Base-by-base conservation (phyloP, 345 rosid genomes). In the Hypericum perforatum region DNA sequence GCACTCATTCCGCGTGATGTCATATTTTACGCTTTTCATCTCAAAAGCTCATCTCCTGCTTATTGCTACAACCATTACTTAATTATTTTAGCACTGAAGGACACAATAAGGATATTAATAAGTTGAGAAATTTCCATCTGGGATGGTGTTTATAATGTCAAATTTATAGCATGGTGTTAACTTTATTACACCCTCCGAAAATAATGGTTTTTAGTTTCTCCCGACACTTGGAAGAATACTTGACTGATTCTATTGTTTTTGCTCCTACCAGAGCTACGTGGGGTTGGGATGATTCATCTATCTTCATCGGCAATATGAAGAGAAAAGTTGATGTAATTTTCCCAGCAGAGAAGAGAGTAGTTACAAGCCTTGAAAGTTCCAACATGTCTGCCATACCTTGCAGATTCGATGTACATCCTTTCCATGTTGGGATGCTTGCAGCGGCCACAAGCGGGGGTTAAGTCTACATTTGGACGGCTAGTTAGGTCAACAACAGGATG, bases 251-350 rank as follows among this genome's bases (percentile, higher is more conserved):
- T 51, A 15, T 11, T 51, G 39, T 5, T 1, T 39, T 11, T 32
- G 47, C 42, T 39, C 41, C 42, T 15, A 40, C 54, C 80, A 86
- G 91, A 70, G 89, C 78, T 36, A 74, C 74, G 37, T 87, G 96
- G 96, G 98, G 96, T 5, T 91, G 98, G 98, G 92, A 84, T 64
- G 98, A 87, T 69, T 75, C 89, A 12, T 60, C 55, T 54, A 29
- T 91, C 56, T 87, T 71, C 75, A 64, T 79, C 0, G 98, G 86
- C 53, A 84, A 78, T 46, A 57, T 71, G 75, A 68, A 63, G 44
- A 75, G 73, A 66, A 78, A 71, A 56, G 79, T 91, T 7, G 92
- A 86, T 73, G 80, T 84, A 45, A 76, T 87, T 60, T 82, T 82
- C 54, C 52, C 65, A 0, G 41, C 56, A 11, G 57, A 44, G 57